Evolutionary conservation across 2,329 filamentous ascomycete species (phyloP), one percentile per base, ranked within the genome.

Genomic region (Didymella segeticola): DNA sequence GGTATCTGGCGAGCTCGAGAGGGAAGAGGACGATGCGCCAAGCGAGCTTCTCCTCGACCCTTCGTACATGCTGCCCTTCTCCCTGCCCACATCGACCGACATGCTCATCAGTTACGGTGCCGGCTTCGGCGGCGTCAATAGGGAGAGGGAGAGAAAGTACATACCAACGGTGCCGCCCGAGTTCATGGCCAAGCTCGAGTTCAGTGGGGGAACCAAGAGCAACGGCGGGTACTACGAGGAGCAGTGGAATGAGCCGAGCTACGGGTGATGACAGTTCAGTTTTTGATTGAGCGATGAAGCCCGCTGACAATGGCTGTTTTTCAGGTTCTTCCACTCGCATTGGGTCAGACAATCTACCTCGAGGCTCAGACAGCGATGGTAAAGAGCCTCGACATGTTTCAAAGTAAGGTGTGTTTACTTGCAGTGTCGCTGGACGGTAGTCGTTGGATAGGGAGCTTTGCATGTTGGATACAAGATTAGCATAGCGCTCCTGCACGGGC

Each of bases 21-120:
- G 88, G 11, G 86, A 88, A 14, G 86, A 88, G 15, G 86, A 89
- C 37, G 87, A 90, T 56, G 80, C 86, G 12, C 89, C 89, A 0
- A 86, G 90, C 62, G 83, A 90, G 55, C 81, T 97, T 29, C 85
- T 97, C 36, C 77, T 98, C 47, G 93, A 98, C 68, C 91, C 93
- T 3, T 90, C 93, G 2, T 80, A 96, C 55, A 96, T 97, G 83
- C 83, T 99, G 22, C 95, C 95, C 0, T 99, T 99, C 72, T 89
- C 89, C n/a, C 80, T 99, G 23, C 95, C 95, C 1, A 96, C 93
- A 1, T 95, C 91, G 52, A 98, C 93, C 22, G 95, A 99, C 74
- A 99, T 99, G 95, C 83, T 98, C 41, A 86, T 99, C 41, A 93
- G 88, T 62, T 99, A 96, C 68, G 95, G 95, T 0, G 93, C 95